Percentiles rank a stretch among this genome's conserved stretches.
Evolutionary conservation across 306 rosid genomes (phyloP).

Genomic region (Fragaria iinumae): DNA sequence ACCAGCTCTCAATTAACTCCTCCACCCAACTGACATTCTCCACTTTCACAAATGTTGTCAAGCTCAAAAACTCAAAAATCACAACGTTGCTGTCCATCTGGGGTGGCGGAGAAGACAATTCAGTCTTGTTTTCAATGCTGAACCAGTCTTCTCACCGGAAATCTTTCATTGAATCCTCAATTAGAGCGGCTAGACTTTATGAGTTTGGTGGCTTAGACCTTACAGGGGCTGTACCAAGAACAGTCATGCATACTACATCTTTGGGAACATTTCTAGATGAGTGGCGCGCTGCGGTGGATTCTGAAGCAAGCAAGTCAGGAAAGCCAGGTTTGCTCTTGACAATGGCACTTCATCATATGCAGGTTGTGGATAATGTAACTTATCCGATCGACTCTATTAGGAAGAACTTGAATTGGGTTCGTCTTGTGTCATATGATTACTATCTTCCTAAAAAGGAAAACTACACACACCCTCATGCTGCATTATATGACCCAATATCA

Average conservation of each 20-base stretch:
- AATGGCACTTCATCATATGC: constrained; percentile 6
- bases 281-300: constrained; percentile 22
- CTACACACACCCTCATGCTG: constrained; percentile 25
- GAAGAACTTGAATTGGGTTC: constrained; percentile 35
- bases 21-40: constrained; percentile 8
- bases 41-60: constrained; percentile 24
- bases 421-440: constrained; percentile 22
- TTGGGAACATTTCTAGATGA: constrained; percentile 26
- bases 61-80: constrained; percentile 27
- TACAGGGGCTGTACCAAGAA: constrained; percentile 17
- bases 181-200: constrained; percentile 25
- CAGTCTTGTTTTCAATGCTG: constrained; percentile 18
- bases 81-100: constrained; percentile 29
- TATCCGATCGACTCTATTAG: constrained; percentile 22
- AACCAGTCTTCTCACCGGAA: constrained; percentile 15
- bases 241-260: constrained; percentile 1
- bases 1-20: constrained; percentile 13
- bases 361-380: constrained; percentile 11
- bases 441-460: constrained; percentile 21
- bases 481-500: constrained; percentile 20
- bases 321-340: constrained; percentile 11
- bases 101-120: constrained; percentile 20
- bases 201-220: constrained; percentile 35
- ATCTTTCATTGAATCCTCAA: constrained; percentile 32
- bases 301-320: constrained; percentile 18